phyloP scores from a whole-genome alignment of 2,329 filamentous ascomycete species.

The Tricladium varicosporioides region DNA sequence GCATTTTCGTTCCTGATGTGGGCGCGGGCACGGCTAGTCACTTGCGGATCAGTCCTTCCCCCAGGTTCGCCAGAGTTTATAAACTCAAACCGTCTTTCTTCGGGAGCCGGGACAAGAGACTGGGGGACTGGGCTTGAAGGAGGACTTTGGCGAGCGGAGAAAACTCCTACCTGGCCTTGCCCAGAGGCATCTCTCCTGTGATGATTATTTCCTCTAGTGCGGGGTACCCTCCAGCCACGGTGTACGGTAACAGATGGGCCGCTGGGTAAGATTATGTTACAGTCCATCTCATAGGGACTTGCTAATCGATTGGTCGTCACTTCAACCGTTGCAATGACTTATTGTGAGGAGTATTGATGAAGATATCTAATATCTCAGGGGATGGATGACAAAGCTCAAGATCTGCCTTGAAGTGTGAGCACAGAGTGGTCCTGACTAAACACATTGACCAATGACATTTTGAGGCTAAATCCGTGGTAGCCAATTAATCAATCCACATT shows the following conservation, averaged over 20 bases:
- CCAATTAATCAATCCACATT: no score
- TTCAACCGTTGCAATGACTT: neutral
- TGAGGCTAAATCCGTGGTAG: no score
- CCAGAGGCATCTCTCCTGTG: neutral
- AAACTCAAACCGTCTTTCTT: constrained; percentile 16
- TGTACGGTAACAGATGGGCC: constrained; percentile 7
- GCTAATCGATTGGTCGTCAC: neutral
- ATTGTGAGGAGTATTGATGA: no score
- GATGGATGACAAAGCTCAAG: no score
- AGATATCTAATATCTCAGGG: no score
- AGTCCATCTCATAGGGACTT: neutral
- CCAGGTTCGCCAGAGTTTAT: constrained; percentile 13
- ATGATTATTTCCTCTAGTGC: neutral
- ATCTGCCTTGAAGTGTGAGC: no score
- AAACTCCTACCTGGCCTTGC: neutral
- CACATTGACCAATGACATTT: no score
- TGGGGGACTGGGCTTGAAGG: neutral
- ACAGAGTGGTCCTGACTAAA: no score
- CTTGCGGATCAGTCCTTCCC: constrained; percentile 8
- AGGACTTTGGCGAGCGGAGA: neutral
- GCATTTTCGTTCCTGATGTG: constrained; percentile 23
- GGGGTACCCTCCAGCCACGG: constrained; percentile 3
- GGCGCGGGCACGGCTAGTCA: constrained; percentile 16
- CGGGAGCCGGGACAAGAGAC: neutral
- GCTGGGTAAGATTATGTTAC: constrained; percentile 2